phyloP scores from a whole-genome alignment of 2,329 filamentous ascomycete genomes.

The Curvularia spicifera region DNA sequence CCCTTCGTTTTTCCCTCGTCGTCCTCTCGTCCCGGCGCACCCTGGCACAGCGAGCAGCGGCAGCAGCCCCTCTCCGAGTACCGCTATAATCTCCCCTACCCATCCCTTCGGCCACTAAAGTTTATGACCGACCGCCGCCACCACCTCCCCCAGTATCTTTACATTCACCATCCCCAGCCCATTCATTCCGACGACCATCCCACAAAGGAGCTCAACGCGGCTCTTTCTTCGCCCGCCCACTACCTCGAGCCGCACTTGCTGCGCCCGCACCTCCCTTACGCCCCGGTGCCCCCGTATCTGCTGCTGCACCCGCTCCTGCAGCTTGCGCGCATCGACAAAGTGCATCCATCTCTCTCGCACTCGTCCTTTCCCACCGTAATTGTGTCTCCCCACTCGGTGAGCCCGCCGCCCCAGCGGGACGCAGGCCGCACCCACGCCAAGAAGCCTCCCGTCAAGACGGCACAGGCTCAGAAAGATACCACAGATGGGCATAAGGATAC shows the following conservation, averaged over 20 bases:
- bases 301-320: constrained; percentile 40
- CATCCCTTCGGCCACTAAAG: constrained; percentile 18
- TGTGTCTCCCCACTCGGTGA: constrained; percentile 49
- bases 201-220: constrained; percentile 20
- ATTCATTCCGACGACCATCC: constrained; percentile 24
- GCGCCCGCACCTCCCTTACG: constrained; percentile 17
- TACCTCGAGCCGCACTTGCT: constrained; percentile 17
- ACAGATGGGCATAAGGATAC: constrained; percentile 49
- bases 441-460: constrained; percentile 38
- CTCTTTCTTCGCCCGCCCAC: constrained; percentile 20
- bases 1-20: neutral
- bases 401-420: constrained; percentile 45
- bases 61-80: constrained; percentile 24
- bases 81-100: constrained; percentile 13
- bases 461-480: constrained; percentile 38
- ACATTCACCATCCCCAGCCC: constrained; percentile 28
- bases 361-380: constrained; percentile 44
- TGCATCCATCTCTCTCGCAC: constrained; percentile 29
- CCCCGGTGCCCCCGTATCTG: constrained; percentile 28
- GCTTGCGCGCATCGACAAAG: constrained; percentile 39
- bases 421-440: constrained; percentile 37
- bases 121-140: constrained; percentile 39
- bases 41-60: constrained; percentile 5
- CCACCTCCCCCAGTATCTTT: constrained; percentile 33
- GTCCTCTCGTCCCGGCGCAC: constrained; percentile 1